Evolutionary conservation across 2,329 filamentous ascomycete species (phyloP), one percentile per base, ranked within the genome.

Genomic region (Fusarium sp.): DNA sequence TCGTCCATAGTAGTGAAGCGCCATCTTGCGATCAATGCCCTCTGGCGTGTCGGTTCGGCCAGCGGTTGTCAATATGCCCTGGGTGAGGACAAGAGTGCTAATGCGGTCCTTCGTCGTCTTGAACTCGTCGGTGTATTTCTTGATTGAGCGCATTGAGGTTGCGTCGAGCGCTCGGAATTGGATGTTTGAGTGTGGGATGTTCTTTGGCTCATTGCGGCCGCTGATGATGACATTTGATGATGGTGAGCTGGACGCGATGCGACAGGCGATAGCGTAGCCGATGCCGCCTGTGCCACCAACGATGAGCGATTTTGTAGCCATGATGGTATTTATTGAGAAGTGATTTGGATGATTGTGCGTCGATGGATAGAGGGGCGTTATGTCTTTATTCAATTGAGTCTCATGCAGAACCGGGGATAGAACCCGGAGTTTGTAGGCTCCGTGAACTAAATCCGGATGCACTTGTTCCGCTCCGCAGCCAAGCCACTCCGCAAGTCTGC

Each of bases 1-100:
- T 14, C 77, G 78, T 17, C 81, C 78, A 57, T 84, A 84, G 62
- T 81, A 83, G 54, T 82, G 80, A n/a, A 83, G 72, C 0, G 77
- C 77, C 74, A 83, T 79, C 64, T 83, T 83, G 45, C 73, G 73
- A 46, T 83, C 80, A 17, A 84, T 77, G 1, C 80, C 81, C 61
- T 84, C 82, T 2, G 77, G 24, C 1, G 82, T 82, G 62, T 83
- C 80, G 1, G 71, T 76, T 36, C 79, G 63, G 1, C 79, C 78
- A 6, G 71, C 73, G 8, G 73, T 69, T 0, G 77, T 77, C 23
- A 80, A 43, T 50, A 80, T 75, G 34, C 80, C 79, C 59, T 80
- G 79, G 0, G 76, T 78, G 57, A 81, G 70, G 52, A 82, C 71
- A 3, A 82, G 77, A 2, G 79, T 68, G 53, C 80, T 77, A n/a